Evolutionary conservation across 2,329 filamentous ascomycete genomes (phyloP).

Genomic region (Metarhizium rileyi): DNA sequence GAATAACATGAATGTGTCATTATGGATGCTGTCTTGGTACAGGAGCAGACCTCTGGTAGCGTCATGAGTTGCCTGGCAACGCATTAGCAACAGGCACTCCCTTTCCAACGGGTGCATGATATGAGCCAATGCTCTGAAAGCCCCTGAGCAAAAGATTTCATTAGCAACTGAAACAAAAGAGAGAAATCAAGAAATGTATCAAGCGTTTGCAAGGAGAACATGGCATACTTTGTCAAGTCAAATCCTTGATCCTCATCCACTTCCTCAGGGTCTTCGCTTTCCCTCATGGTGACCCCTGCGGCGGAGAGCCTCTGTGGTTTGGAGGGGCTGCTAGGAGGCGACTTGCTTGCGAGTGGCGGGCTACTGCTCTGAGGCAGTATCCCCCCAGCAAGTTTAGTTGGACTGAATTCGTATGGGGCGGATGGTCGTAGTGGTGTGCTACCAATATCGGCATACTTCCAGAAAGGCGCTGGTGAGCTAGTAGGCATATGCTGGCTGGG

Average conservation of each 20-base stretch:
- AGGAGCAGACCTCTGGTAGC: neutral
- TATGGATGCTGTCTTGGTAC: no score
- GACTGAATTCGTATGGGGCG: conserved; percentile 46
- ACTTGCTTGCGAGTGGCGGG: conserved; percentile 40
- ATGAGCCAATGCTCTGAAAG: conserved; percentile 56
- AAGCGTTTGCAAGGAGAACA: no score
- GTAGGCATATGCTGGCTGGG: conserved; percentile 82
- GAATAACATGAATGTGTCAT: no score
- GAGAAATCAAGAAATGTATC: no score
- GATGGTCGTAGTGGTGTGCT: conserved; percentile 56
- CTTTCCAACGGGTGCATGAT: conserved; percentile 45
- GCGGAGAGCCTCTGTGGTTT: conserved; percentile 26
- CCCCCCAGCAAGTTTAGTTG: conserved; percentile 37
- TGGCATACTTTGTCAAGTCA: conserved; percentile 46
- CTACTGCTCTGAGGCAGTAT: conserved; percentile 48
- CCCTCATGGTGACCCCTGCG: conserved; percentile 8
- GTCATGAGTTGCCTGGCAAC: conserved; percentile 24
- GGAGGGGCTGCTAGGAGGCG: conserved; percentile 43
- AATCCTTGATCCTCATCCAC: conserved; percentile 42
- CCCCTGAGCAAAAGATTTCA: conserved; percentile 33
- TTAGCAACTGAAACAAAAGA: conserved; percentile 12
- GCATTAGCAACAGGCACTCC: conserved; percentile 34
- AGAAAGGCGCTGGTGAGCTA: conserved; percentile 77
- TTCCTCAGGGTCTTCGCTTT: conserved; percentile 21
- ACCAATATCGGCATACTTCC: conserved; percentile 72